Conservation (phyloP, 768 basidiomycete species). For the Psilocybe cyanescens region DNA sequence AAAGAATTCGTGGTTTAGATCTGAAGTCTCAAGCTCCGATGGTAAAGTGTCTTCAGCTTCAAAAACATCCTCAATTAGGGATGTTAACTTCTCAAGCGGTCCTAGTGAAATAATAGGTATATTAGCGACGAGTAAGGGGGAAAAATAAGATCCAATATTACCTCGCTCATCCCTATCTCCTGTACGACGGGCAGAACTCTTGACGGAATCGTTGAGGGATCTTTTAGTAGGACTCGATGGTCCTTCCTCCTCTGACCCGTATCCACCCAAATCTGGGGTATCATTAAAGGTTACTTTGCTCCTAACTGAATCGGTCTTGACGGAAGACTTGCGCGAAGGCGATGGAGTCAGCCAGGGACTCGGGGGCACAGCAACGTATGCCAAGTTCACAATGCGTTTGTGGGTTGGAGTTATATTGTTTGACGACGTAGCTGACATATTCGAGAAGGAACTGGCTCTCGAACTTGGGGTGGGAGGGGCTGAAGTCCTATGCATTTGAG, state of each 20-base stretch:
- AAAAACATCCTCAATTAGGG: conserved; percentile 83
- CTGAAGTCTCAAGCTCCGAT: conserved; percentile 63
- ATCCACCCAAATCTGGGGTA: conserved; percentile 56
- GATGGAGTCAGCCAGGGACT: conserved; percentile 50
- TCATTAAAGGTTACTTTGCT: conserved; percentile 31
- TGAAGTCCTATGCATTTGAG: conserved; percentile 22
- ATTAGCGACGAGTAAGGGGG: background rate
- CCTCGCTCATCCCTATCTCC: conserved; percentile 82
- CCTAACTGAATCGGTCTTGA: conserved; percentile 24
- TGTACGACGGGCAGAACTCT: conserved; percentile 59
- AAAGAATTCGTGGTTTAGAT: conserved; percentile 65
- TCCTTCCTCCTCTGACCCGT: conserved; percentile 56
- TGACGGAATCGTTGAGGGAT: conserved; percentile 36
- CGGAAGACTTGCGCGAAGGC: conserved; percentile 35
- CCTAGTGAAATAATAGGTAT: conserved; percentile 35
- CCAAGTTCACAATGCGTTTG: conserved; percentile 40
- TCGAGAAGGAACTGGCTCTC: conserved; percentile 25
- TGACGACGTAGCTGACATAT: conserved; percentile 17
- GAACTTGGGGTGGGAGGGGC: conserved; percentile 34
- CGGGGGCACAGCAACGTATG: conserved; percentile 51
- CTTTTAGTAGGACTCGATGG: conserved; percentile 36
- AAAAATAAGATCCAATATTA: conserved; percentile 28
- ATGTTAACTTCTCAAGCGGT: conserved; percentile 76
- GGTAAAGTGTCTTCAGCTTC: conserved; percentile 74
- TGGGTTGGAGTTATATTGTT: conserved; percentile 31